These are phyloP conservation scores for Pyricularia grisea DNA, from an alignment of 2,329 filamentous ascomycete species.

Conservation along the genomic window DNA sequence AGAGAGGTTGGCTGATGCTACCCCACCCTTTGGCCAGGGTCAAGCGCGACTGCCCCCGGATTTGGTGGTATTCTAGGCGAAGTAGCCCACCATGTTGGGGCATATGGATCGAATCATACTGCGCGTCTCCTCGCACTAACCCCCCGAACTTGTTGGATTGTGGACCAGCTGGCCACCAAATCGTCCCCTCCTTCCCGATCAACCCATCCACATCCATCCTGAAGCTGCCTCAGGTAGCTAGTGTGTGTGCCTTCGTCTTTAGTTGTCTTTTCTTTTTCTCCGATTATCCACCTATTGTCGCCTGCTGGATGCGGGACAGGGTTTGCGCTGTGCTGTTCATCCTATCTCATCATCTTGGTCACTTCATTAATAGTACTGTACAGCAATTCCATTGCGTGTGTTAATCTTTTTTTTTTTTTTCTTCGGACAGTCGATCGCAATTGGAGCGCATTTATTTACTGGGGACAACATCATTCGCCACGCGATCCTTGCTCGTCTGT, in stretches of 20 bases:
- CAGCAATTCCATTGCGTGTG: neutral
- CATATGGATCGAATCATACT: neutral
- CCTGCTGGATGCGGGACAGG: neutral
- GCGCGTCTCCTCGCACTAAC: neutral
- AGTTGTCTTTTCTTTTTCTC: neutral
- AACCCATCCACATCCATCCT: neutral
- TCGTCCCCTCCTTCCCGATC: neutral
- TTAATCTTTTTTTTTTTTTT: too few relatives aligned
- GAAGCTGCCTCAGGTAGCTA: neutral
- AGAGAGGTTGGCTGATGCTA: neutral
- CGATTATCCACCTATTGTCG: neutral
- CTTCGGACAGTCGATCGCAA: neutral
- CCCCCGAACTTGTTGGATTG: neutral
- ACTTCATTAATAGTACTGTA: neutral
- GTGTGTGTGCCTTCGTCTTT: neutral
- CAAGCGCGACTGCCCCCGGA: neutral
- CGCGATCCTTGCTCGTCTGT: neutral
- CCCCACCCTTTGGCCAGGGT: neutral
- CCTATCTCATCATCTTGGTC: neutral
- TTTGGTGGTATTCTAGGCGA: neutral
- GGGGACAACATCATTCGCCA: neutral
- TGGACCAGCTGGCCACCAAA: neutral
- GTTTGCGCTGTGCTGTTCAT: slow-evolving; percentile 1
- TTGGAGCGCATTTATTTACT: neutral
- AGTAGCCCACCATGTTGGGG: neutral